These are phyloP conservation scores for Saccharata proteae DNA, from an alignment of 2,329 filamentous ascomycete genomes.

Conservation along the genomic window DNA sequence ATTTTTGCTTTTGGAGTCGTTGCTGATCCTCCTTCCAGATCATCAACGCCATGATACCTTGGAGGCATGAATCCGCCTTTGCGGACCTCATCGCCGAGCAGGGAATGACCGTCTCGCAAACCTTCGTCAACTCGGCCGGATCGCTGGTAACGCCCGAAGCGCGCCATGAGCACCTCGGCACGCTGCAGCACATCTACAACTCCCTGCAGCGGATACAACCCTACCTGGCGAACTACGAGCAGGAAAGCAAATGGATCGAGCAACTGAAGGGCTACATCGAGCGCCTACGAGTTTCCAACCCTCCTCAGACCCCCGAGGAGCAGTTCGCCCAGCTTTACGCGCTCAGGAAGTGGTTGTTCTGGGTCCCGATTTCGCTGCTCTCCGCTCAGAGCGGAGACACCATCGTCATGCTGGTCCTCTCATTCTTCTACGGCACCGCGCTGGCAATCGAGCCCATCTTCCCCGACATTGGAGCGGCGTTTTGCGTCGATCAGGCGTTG, in stretches of 20 bases:
- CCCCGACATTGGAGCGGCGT: slow-evolving; percentile 79
- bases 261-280: slow-evolving; percentile 37
- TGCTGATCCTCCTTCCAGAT: slow-evolving; percentile 41
- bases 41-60: slow-evolving; percentile 79
- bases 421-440: slow-evolving; percentile 83
- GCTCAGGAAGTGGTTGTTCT: slow-evolving; percentile 87
- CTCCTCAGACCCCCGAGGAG: slow-evolving; percentile 50
- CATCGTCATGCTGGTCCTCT: slow-evolving; percentile 69
- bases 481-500: slow-evolving; percentile 57
- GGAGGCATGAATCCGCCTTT: slow-evolving; percentile 83
- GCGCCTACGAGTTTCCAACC: slow-evolving; percentile 27
- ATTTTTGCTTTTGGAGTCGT: background rate
- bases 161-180: slow-evolving; percentile 43
- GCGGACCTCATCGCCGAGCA: slow-evolving; percentile 71
- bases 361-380: slow-evolving; percentile 77
- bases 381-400: slow-evolving; percentile 65
- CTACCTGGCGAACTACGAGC: slow-evolving; percentile 30
- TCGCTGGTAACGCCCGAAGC: slow-evolving; percentile 47
- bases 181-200: slow-evolving; percentile 28
- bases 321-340: slow-evolving; percentile 85
- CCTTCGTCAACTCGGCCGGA: slow-evolving; percentile 50
- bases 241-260: slow-evolving; percentile 36
- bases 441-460: slow-evolving; percentile 83
- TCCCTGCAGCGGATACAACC: slow-evolving; percentile 30
- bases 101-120: slow-evolving; percentile 29